Base-by-base conservation (phyloP, 1,139 yeast species). In the Sporopachydermia cereana region DNA sequence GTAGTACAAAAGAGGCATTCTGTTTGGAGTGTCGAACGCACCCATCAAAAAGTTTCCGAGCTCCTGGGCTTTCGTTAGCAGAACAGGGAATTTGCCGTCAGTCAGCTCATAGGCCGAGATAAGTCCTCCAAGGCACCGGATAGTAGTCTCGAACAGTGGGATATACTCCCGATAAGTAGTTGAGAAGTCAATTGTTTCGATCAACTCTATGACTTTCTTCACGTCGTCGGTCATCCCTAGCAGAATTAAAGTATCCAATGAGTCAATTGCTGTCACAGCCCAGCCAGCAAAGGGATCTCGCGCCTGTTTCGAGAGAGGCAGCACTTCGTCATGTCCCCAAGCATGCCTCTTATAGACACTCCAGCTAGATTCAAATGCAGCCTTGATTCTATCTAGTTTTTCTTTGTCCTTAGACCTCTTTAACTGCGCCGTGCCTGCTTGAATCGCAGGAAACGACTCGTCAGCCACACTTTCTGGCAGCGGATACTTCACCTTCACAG, bases 61-160 rank as follows among this genome's bases (percentile, higher is more conserved):
- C 46, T 77, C 78, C 21, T 67, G 72, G 0, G 88, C 85, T 51
- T 73, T 71, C 42, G 66, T 71, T 44, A 83, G 64, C 44, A 79
- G 69, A 3, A 73, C 51, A 16, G 44, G 45, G 23, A 62, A 61
- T 48, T 73, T 72, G 41, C 76, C 80, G 1, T 68, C 57, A 0
- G 84, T 72, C 36, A 84, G 61, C 48, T 83, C 89, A 58, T 74
- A 80, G 0, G 84, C 85, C 1, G 86, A 71, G 30, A 84, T 57
- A 41, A 84, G 66, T 0, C 93, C 91, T 9, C 91, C 93, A 44
- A 84, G 63, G 63, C 78, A 76, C 48, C 89, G 67, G 48, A 80
- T 79, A 24, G 80, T 75, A 30, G 85, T 76, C 55, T 83, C 91
- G 56, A 82, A 79, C n/a, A 82, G 67, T 46, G 84, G 84, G 45